Base-by-base conservation (phyloP, 2,329 filamentous ascomycete genomes). In the Hypoxylon rubiginosum region DNA sequence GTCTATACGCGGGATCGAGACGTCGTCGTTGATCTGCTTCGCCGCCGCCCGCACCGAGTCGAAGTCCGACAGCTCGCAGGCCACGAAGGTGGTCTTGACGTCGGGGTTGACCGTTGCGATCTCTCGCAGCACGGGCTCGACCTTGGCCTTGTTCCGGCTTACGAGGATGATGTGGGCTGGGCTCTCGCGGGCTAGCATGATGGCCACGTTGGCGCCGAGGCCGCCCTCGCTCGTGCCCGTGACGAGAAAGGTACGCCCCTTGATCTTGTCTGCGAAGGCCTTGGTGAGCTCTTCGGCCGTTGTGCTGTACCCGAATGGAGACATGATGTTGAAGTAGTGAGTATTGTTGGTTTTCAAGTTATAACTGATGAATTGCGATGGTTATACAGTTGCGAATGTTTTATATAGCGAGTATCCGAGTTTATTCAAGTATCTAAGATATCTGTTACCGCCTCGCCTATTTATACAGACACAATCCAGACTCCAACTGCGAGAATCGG, bases 231-330 rank as follows among this genome's bases (percentile, higher is more conserved):
- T 56, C 8, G 67, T 63, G 15, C 69, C 66, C 3, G 71, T 73
- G 36, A 73, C 60, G 45, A 72, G 58, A 41, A 73, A 73, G 7
- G 60, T 73, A 21, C 71, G 68, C 10, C 65, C 70, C 19, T 64
- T 63, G 46, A 70, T 62, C 11, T 52, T 48, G 60, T 60, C 50
- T 7, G 59, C 28, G 46, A 70, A 62, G 49, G 61, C 63, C 30
- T 65, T 43, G 10, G 54, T 56, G 28, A 70, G 43, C 28, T 69
- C 57, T 19, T 69, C 57, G 36, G 50, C 9, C 13, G 50, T 39
- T 2, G 58, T 65, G 26, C 32, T 5, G n/a, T 51, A 56, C 19
- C 58, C 65, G 48, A 68, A 71, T 1, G 62, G 57, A 60, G 69
- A 63, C 69, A 71, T 68, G n/a, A 2, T 62, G 28, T 28, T 28